phyloP scores from a whole-genome alignment of 139 green algal genomes.

The Chlamydomonas sphaeroides region DNA sequence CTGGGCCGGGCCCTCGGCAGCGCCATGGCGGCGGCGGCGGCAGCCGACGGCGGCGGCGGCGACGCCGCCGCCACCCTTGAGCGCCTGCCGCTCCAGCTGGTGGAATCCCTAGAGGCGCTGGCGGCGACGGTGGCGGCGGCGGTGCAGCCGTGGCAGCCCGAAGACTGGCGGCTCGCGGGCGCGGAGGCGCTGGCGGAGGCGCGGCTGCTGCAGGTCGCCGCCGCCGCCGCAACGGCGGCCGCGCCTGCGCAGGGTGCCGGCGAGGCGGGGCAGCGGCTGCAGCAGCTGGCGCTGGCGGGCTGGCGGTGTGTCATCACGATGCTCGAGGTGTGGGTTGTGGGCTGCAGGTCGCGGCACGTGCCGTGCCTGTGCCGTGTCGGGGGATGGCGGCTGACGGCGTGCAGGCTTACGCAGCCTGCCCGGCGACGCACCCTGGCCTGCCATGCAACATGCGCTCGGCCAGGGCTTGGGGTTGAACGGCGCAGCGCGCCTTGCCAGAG shows the following conservation, averaged over 20 bases:
- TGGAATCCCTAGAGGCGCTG: conserved; percentile 40
- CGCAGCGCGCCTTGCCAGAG: too few relatives aligned
- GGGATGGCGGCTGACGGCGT: too few relatives aligned
- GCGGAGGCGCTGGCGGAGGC: conserved; percentile 60
- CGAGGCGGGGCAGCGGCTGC: not conserved
- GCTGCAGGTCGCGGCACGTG: too few relatives aligned
- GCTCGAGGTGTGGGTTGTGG: conserved; percentile 30
- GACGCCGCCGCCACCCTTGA: not conserved
- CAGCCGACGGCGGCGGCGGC: not conserved
- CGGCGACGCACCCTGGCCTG: too few relatives aligned
- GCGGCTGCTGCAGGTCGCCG: conserved; percentile 44
- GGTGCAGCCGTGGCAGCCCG: conserved; percentile 51
- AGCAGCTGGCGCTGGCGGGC: conserved; percentile 36
- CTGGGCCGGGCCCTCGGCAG: conserved; percentile 44
- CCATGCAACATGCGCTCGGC: too few relatives aligned
- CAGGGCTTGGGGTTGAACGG: too few relatives aligned
- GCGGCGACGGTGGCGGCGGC: conserved; percentile 17
- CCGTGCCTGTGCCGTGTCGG: too few relatives aligned
- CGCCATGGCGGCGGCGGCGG: not conserved
- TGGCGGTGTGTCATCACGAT: conserved; percentile 58
- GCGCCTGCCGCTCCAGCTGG: not conserved
- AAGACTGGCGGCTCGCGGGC: conserved; percentile 66
- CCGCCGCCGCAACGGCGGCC: not conserved
- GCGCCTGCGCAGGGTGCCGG: not conserved
- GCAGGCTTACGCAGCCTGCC: too few relatives aligned